Evolutionary conservation across 2,329 filamentous ascomycete genomes (phyloP).

Genomic region (Stachybotrys chlorohalonatus): DNA sequence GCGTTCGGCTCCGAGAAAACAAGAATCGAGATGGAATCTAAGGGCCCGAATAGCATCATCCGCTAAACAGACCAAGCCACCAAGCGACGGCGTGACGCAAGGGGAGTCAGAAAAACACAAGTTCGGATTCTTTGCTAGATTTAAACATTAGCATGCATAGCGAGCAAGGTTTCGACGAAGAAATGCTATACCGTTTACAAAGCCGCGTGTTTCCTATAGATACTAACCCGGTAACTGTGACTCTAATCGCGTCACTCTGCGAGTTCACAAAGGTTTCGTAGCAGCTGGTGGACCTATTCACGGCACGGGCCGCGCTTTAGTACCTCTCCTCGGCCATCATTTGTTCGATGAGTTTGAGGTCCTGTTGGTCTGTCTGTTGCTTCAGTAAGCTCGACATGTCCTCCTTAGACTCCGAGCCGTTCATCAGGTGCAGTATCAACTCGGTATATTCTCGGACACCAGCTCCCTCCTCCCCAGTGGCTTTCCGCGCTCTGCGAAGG

Average conservation of each 20-base stretch:
- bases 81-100: background rate
- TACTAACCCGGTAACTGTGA: too few relatives aligned
- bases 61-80: slow-evolving; percentile 14
- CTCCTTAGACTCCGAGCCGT: slow-evolving; percentile 9
- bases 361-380: slow-evolving; percentile 35
- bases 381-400: slow-evolving; percentile 29
- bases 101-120: background rate
- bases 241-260: too few relatives aligned
- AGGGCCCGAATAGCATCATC: slow-evolving; percentile 29
- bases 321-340: slow-evolving; percentile 35
- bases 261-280: too few relatives aligned
- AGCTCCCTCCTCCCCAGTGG: slow-evolving; percentile 46
- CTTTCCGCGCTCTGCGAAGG: slow-evolving; percentile 39
- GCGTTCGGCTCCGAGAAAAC: slow-evolving; percentile 27
- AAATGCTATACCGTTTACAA: background rate
- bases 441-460: slow-evolving; percentile 53
- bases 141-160: slow-evolving; percentile 26
- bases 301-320: too few relatives aligned
- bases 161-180: background rate
- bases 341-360: slow-evolving; percentile 38
- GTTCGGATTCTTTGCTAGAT: slow-evolving; percentile 30
- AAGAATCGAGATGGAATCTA: slow-evolving; percentile 41
- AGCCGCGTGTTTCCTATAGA: too few relatives aligned
- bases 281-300: too few relatives aligned
- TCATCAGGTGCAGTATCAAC: slow-evolving; percentile 42